These are phyloP conservation scores for Lepidium campestre DNA, from an alignment of 441 rosid genomes.

Conservation along the genomic window DNA sequence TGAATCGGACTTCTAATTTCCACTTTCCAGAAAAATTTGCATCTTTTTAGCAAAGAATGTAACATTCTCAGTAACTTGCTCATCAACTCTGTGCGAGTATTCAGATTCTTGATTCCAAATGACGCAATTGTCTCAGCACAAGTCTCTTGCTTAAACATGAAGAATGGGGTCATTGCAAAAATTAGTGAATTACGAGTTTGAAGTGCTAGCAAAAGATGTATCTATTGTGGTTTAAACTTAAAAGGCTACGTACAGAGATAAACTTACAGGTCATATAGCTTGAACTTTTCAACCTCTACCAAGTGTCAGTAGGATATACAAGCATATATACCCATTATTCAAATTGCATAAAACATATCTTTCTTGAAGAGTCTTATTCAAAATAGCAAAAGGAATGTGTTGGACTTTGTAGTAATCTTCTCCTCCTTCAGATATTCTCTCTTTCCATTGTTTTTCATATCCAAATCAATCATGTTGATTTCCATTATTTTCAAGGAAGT, in stretches of 20 bases:
- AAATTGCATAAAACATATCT: no score
- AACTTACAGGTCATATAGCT: no score
- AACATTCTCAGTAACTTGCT: no score
- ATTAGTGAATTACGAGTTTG: background rate
- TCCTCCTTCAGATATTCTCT: conserved; percentile 8
- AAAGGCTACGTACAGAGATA: background rate
- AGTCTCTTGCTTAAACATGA: background rate
- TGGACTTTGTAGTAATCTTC: conserved; percentile 26
- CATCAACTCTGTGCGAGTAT: no score
- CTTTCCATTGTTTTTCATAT: background rate
- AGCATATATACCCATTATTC: no score
- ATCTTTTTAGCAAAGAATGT: no score
- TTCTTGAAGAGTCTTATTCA: background rate
- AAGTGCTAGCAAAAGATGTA: background rate
- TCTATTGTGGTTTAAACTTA: background rate
- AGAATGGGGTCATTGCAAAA: background rate
- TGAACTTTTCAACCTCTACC: no score
- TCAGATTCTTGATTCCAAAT: background rate
- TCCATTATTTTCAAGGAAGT: background rate
- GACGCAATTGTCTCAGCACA: conserved; percentile 26
- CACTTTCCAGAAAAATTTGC: no score
- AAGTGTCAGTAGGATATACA: no score
- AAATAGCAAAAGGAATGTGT: conserved; percentile 16
- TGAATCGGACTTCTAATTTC: no score
- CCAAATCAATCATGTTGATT: background rate